Evolutionary conservation across 345 rosid species (phyloP).

Genomic region (Melastoma malabathricum): DNA sequence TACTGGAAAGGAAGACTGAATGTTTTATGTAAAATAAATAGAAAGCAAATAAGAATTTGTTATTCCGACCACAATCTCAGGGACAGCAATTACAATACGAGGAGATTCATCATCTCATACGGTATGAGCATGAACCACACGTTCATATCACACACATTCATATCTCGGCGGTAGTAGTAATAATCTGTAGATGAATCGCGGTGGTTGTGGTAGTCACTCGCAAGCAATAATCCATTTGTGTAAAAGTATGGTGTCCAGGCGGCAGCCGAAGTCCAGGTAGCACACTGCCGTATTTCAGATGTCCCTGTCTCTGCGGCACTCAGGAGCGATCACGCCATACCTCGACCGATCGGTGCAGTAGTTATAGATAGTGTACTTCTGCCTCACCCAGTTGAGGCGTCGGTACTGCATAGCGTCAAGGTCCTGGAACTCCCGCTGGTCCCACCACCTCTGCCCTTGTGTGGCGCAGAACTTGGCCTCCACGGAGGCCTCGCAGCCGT

Average conservation of each 20-base stretch:
- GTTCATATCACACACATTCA: background rate
- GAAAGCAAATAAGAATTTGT: background rate
- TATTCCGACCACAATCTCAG: background rate
- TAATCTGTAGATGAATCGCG: background rate
- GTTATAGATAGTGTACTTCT: conserved; percentile 24
- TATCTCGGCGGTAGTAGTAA: no score
- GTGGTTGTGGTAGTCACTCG: background rate
- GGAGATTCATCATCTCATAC: conserved; percentile 4
- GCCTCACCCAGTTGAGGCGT: conserved; percentile 23
- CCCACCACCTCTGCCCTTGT: conserved; percentile 36
- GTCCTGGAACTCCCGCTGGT: conserved; percentile 28
- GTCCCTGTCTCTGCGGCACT: conserved; percentile 47
- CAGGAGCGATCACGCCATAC: conserved; percentile 17
- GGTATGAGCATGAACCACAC: conserved; percentile 4
- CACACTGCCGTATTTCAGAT: conserved; percentile 1
- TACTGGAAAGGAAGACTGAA: no score
- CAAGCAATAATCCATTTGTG: background rate
- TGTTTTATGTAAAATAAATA: no score
- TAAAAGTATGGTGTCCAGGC: background rate
- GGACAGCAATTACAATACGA: background rate
- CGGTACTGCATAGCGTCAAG: conserved; percentile 22
- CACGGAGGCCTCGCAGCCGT: conserved; percentile 32
- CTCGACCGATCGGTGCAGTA: conserved; percentile 22
- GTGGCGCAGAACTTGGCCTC: conserved; percentile 58
- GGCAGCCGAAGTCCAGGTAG: background rate